These are phyloP conservation scores for Fibroporia radiculosa DNA, from an alignment of 768 basidiomycete genomes.

Conservation along the genomic window DNA sequence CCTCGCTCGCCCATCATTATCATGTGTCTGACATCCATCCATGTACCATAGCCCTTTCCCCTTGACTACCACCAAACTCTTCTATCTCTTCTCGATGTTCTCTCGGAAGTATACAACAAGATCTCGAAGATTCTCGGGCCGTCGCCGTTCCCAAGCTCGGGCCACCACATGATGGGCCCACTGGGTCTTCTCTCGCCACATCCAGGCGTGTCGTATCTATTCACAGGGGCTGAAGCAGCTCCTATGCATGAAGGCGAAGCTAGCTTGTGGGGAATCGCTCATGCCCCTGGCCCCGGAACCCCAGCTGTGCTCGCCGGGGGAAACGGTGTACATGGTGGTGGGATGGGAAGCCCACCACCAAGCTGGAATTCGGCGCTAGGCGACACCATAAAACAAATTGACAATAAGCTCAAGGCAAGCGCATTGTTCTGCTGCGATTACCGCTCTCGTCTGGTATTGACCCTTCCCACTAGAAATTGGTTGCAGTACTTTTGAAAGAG, in stretches of 20 bases:
- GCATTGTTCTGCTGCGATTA: background rate
- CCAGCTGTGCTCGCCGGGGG: constrained; percentile 14
- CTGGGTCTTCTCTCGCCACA: constrained; percentile 69
- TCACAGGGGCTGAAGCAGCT: constrained; percentile 37
- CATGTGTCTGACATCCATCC: background rate
- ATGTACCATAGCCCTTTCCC: constrained; percentile 63
- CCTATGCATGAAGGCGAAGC: constrained; percentile 36
- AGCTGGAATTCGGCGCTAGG: constrained; percentile 56
- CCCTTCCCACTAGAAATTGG: constrained; percentile 62
- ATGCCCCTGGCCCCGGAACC: constrained; percentile 13
- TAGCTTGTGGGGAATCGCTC: constrained; percentile 68
- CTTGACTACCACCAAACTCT: constrained; percentile 87
- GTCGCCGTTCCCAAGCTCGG: constrained; percentile 62
- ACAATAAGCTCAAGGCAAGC: constrained; percentile 76
- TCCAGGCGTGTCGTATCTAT: constrained; percentile 78
- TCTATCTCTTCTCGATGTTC: constrained; percentile 80
- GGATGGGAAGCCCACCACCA: constrained; percentile 44
- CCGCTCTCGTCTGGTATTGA: constrained; percentile 5
- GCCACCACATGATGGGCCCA: constrained; percentile 70
- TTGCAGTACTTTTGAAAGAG: constrained; percentile 71
- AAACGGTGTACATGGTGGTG: constrained; percentile 22
- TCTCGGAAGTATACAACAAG: constrained; percentile 86
- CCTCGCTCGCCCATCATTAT: background rate
- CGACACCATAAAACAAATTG: constrained; percentile 75
- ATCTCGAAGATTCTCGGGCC: constrained; percentile 78